Percentiles rank a stretch among this genome's conserved stretches.
Evolutionary conservation across 2,329 filamentous ascomycete genomes (phyloP).

Genomic region (Cercospora berteroae): DNA sequence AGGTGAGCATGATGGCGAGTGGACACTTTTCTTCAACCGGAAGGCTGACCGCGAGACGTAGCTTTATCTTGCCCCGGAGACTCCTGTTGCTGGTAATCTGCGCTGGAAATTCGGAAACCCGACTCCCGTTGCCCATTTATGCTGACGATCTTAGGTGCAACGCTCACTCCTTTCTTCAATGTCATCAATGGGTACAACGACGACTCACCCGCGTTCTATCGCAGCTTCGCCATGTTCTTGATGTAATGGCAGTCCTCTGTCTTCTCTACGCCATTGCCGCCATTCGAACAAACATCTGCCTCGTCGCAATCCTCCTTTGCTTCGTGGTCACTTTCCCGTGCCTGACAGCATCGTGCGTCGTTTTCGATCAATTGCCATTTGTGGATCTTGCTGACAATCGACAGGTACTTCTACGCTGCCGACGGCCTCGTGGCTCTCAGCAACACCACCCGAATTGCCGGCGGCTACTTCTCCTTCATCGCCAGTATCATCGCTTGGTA

Average conservation of each 20-base stretch:
- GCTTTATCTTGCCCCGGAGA: not conserved
- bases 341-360: not conserved
- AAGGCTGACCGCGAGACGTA: constrained; percentile 4
- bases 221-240: not conserved
- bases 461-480: not conserved
- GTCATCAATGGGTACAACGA: not conserved
- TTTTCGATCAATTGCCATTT: not conserved
- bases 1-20: not conserved
- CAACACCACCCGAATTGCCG: not conserved
- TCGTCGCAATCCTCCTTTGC: not conserved
- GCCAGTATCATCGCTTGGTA: not conserved
- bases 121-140: not conserved
- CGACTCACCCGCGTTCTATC: not conserved
- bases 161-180: not conserved
- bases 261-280: not conserved
- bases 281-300: not conserved
- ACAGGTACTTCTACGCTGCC: not conserved
- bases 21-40: not conserved
- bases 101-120: not conserved
- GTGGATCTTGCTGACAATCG: not conserved
- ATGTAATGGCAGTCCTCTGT: not conserved
- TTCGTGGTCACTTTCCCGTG: not conserved
- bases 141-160: not conserved
- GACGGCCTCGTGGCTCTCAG: not conserved
- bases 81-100: not conserved